Conservation (phyloP, 768 basidiomycete species). For the Dioszegia crocea region DNA sequence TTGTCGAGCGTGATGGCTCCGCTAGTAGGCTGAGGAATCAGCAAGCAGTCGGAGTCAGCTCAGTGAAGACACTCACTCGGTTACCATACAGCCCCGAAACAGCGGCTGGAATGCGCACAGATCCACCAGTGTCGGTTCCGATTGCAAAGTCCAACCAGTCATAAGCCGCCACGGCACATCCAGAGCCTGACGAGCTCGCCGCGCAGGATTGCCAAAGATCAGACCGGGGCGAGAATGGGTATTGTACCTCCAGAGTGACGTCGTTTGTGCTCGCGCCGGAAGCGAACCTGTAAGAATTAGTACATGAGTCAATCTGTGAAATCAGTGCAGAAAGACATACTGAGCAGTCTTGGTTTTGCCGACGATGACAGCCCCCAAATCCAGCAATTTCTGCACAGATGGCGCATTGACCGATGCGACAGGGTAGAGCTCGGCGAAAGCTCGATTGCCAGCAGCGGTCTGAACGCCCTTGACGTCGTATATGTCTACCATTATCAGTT, state of each 20-base stretch:
- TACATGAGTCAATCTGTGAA: not conserved
- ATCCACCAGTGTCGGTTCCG: slow-evolving; percentile 38
- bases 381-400: slow-evolving; percentile 54
- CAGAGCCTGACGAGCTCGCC: slow-evolving; percentile 37
- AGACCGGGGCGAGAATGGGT: slow-evolving; percentile 43
- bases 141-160: slow-evolving; percentile 43
- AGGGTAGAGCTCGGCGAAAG: slow-evolving; percentile 49
- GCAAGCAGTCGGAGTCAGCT: not conserved
- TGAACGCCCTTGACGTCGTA: slow-evolving; percentile 51
- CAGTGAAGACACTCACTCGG: slow-evolving; percentile 7
- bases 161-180: slow-evolving; percentile 40
- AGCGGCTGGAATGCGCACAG: slow-evolving; percentile 3
- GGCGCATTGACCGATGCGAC: slow-evolving; percentile 51
- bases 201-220: slow-evolving; percentile 39
- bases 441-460: slow-evolving; percentile 52
- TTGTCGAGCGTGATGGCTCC: slow-evolving; percentile 26
- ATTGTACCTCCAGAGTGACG: slow-evolving; percentile 13
- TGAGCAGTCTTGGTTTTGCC: slow-evolving; percentile 56
- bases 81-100: slow-evolving; percentile 21
- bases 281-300: not conserved
- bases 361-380: slow-evolving; percentile 56
- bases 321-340: slow-evolving; percentile 10
- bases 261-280: slow-evolving; percentile 10
- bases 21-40: slow-evolving; percentile 20
- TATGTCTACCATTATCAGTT: slow-evolving; percentile 43